Evolutionary conservation across 495 filamentous ascomycete genomes (phyloP).

Genomic region (Penicilliopsis zonata): DNA sequence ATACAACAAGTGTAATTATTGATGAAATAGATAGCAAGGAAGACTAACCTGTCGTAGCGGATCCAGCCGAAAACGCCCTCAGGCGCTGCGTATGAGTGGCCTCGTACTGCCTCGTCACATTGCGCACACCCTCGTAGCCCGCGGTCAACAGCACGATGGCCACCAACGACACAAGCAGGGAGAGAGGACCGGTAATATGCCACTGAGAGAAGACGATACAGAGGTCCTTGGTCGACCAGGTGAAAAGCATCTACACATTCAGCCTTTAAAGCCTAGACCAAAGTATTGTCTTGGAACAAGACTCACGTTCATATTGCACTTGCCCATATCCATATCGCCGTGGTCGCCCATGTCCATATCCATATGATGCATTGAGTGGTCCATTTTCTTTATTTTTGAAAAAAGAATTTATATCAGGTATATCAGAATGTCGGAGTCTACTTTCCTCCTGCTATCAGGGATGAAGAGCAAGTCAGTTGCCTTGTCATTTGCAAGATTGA

Average conservation of each 20-base stretch:
- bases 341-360: conserved; percentile 37
- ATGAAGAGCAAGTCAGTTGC: not conserved
- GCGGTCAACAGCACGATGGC: conserved; percentile 72
- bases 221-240: conserved; percentile 81
- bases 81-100: conserved; percentile 35
- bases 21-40: conserved; percentile 2
- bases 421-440: too few species aligned
- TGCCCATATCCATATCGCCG: conserved; percentile 46
- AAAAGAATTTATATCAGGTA: too few species aligned
- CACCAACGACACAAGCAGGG: conserved; percentile 68
- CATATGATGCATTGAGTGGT: conserved; percentile 21
- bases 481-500: not conserved
- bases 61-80: conserved; percentile 28
- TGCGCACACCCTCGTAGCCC: conserved; percentile 82
- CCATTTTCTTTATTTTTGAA: too few species aligned
- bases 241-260: conserved; percentile 95
- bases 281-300: too few species aligned
- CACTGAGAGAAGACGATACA: conserved; percentile 92
- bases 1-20: conserved; percentile 2
- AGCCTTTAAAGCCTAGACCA: too few species aligned
- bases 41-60: conserved; percentile 37
- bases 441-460: not conserved
- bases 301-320: conserved; percentile 82
- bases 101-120: conserved; percentile 66
- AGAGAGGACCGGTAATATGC: conserved; percentile 61